A percentile compares a stretch with the other conserved stretches of the same genome.
These are phyloP conservation scores for Botryobasidium botryosum DNA, from an alignment of 768 basidiomycete species.

Conservation along the genomic window DNA sequence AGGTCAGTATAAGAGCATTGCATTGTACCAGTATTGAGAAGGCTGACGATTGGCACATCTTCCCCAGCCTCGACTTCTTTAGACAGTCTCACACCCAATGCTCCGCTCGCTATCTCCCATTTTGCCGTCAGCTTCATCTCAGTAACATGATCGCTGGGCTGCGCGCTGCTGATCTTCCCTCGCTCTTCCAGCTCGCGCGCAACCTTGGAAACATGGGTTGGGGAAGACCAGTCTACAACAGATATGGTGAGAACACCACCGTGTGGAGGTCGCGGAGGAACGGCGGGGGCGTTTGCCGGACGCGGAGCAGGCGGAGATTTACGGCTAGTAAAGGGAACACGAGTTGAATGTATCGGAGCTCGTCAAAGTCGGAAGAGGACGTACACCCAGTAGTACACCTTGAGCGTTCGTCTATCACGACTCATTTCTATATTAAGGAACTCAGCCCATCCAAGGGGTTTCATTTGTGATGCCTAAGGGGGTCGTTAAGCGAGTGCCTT, in stretches of 20 bases:
- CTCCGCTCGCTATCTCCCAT: constrained; percentile 61
- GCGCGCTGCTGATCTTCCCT: constrained; percentile 23
- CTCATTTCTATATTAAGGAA: constrained; percentile 55
- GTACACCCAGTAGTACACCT: constrained; percentile 79
- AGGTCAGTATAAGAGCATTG: not conserved
- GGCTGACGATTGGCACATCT: constrained; percentile 38
- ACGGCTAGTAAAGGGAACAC: not conserved
- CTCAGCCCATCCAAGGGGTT: constrained; percentile 75
- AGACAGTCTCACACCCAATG: constrained; percentile 42
- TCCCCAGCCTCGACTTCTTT: constrained; percentile 28
- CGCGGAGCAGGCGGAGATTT: constrained; percentile 14
- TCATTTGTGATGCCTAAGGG: constrained; percentile 48
- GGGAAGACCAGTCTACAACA: constrained; percentile 25
- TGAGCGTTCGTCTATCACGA: constrained; percentile 47
- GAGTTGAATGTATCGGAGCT: no score
- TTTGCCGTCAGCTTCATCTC: constrained; percentile 45
- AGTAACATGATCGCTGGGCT: constrained; percentile 45
- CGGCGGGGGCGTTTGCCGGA: constrained; percentile 12
- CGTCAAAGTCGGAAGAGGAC: no score
- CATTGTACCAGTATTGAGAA: not conserved
- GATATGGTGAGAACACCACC: constrained; percentile 65
- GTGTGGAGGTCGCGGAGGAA: constrained; percentile 22
- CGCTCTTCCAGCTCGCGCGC: constrained; percentile 13
- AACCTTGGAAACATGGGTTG: constrained; percentile 11
- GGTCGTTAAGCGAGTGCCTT: not conserved